These are phyloP conservation scores for Podosphaera xanthii DNA, from an alignment of 2,329 filamentous ascomycete species.

Conservation along the genomic window DNA sequence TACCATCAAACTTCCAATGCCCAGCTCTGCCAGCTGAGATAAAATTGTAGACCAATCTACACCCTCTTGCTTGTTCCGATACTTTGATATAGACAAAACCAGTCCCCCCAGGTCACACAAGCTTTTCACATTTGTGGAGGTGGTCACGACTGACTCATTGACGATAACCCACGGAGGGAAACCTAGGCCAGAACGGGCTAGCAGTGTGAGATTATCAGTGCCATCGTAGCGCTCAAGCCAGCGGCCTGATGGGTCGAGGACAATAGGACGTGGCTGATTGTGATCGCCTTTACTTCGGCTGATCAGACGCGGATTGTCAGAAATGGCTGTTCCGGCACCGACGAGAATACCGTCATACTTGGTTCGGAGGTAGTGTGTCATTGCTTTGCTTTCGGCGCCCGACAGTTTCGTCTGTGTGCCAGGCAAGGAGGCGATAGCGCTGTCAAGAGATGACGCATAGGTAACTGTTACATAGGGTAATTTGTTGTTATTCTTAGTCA, in stretches of 20 bases:
- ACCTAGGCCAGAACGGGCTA: constrained; percentile 4
- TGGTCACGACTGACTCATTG: background rate
- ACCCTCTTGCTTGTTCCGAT: background rate
- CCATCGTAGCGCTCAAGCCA: constrained; percentile 29
- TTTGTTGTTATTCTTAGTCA: background rate
- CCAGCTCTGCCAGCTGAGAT: constrained; percentile 3
- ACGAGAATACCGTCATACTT: constrained; percentile 68
- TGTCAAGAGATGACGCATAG: constrained; percentile 78
- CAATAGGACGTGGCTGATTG: constrained; percentile 55
- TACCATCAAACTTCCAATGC: constrained; percentile 60
- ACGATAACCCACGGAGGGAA: constrained; percentile 43
- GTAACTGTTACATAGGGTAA: constrained; percentile 28
- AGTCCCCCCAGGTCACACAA: constrained; percentile 5
- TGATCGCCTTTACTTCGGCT: constrained; percentile 26
- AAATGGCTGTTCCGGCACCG: constrained; percentile 61
- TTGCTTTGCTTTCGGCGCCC: constrained; percentile 60
- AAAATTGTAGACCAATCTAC: constrained; percentile 8
- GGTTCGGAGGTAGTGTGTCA: constrained; percentile 79
- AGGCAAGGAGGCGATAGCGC: constrained; percentile 25
- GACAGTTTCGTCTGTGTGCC: constrained; percentile 76
- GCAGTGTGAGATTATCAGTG: constrained; percentile 5
- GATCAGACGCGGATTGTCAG: constrained; percentile 70
- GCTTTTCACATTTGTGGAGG: background rate
- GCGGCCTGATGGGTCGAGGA: constrained; percentile 58
- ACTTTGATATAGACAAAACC: constrained; percentile 2